Base-by-base conservation (phyloP, 208 protist genomes). In the Wallacemonas collosoma region DNA sequence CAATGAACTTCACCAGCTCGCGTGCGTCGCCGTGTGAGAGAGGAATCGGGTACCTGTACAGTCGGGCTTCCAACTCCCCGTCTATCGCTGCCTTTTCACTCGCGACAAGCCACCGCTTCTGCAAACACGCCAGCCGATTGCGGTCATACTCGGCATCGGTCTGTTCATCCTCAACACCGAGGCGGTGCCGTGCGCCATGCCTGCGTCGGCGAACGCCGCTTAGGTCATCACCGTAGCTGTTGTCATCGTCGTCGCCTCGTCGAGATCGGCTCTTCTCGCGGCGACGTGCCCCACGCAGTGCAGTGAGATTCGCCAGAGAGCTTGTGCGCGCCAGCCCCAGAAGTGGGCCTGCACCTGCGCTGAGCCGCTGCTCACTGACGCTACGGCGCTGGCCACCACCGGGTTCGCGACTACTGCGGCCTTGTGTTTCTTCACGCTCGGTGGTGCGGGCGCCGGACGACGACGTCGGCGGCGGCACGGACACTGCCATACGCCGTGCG, bases 41-140 rank as follows among this genome's bases (percentile, higher is more conserved):
- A 14, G 90, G 87, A 54, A 95, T 88, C 3, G 87, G 83, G 36
- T 72, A 65, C 12, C 54, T 65, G 38, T 89, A 72, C 62, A 95
- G 77, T 39, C 71, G 71, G 14, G 77, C 78, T 73, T 95, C 90
- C 12, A 76, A 50, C 71, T 74, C 74, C 66, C 81, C 72, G 38
- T 72, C 74, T 1, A 82, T 78, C 35, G 70, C 75, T 11, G 63
- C 53, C 69, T 75, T 56, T 17, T 73, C 68, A 0, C 58, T 69
- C 9, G 51, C 65, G 43, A 88, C 77, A 7, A 87, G 74, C 90
- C 90, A 95, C 14, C 90, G 90, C 36, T 79, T 77, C n/a, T 73
- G 82, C 3, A 95, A 78, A 26, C 87, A 73, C 44, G 63, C 65
- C 36, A 91, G 67, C 36, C 89, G 83, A 2, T 67, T 71, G 44